Evolutionary conservation across 2,329 filamentous ascomycete species (phyloP).

Genomic region (Fusarium praegraminearum): DNA sequence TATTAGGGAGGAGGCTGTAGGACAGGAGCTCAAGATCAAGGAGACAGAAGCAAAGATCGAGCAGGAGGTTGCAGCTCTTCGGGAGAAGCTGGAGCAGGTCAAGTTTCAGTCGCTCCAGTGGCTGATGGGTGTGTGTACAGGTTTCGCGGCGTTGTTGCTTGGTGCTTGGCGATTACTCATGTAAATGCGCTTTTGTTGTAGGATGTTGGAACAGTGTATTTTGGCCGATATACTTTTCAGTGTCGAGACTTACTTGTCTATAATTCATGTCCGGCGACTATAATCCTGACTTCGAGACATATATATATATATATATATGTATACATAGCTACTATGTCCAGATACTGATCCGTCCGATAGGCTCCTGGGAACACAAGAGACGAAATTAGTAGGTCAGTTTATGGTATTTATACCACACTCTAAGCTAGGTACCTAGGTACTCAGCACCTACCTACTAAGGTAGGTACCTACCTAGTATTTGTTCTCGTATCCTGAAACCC

Average conservation of each 20-base stretch:
- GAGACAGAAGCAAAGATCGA: slow-evolving; percentile 99
- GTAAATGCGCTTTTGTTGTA: slow-evolving; percentile 53
- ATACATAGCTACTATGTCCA: neutral
- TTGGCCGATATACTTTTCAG: slow-evolving; percentile 38
- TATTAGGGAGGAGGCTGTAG: slow-evolving; percentile 95
- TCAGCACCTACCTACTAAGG: no score
- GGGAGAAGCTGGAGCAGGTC: slow-evolving; percentile 94
- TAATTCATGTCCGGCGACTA: neutral
- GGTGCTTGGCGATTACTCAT: slow-evolving; percentile 79
- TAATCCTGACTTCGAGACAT: neutral
- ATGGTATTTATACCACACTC: neutral
- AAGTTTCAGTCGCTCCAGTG: slow-evolving; percentile 99
- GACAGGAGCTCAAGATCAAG: slow-evolving; percentile 97
- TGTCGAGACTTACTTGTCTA: slow-evolving; percentile 21
- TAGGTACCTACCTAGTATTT: neutral
- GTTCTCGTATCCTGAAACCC: neutral
- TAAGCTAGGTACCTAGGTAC: no score
- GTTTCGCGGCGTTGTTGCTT: slow-evolving; percentile 74
- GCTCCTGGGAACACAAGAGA: no score
- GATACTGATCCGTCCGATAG: no score
- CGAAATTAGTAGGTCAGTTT: neutral
- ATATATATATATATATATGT: no score
- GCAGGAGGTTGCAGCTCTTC: slow-evolving; percentile 90
- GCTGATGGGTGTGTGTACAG: slow-evolving; percentile 87
- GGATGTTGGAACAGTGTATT: neutral